Conservation (phyloP, 192 early-diverging fungal species). For the Glomus cerebriforme region DNA sequence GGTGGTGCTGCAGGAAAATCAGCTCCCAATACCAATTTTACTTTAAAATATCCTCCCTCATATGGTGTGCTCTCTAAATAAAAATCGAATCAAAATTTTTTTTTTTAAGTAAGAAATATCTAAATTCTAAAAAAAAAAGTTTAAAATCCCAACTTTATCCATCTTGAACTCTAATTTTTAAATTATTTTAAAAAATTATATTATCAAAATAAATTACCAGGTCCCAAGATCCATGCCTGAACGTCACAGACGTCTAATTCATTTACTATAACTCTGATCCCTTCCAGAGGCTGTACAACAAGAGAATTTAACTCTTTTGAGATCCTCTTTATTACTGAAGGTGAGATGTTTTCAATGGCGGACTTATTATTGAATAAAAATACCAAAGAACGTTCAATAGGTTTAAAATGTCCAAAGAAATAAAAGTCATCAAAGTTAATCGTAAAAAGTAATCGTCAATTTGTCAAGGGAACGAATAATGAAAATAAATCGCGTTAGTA, state of each 20-base stretch:
- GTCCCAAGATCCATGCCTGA: constrained; percentile 82
- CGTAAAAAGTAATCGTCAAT: too few species aligned
- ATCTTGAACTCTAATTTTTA: too few species aligned
- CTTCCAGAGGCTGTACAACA: constrained; percentile 72
- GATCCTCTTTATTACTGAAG: constrained; percentile 56
- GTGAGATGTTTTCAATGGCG: constrained; percentile 43
- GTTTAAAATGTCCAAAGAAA: too few species aligned
- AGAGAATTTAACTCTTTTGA: constrained; percentile 60
- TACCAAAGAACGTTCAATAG: background rate
- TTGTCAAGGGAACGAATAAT: too few species aligned
- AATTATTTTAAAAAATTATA: background rate
- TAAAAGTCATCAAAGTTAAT: too few species aligned
- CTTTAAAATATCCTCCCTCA: constrained; percentile 73
- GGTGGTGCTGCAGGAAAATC: constrained; percentile 86
- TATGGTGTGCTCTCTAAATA: constrained; percentile 79
- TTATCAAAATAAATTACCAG: constrained; percentile 51
- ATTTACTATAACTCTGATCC: constrained; percentile 73
- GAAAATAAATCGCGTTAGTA: background rate
- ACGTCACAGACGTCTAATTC: constrained; percentile 78
- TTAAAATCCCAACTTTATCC: background rate
- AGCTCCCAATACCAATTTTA: constrained; percentile 67
- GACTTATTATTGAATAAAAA: constrained; percentile 20
- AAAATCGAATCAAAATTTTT: background rate
- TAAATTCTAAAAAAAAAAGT: too few species aligned
- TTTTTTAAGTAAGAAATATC: background rate